Base-by-base conservation (phyloP, 164 flowering plant genomes). In the Aristolochia fimbriata region DNA sequence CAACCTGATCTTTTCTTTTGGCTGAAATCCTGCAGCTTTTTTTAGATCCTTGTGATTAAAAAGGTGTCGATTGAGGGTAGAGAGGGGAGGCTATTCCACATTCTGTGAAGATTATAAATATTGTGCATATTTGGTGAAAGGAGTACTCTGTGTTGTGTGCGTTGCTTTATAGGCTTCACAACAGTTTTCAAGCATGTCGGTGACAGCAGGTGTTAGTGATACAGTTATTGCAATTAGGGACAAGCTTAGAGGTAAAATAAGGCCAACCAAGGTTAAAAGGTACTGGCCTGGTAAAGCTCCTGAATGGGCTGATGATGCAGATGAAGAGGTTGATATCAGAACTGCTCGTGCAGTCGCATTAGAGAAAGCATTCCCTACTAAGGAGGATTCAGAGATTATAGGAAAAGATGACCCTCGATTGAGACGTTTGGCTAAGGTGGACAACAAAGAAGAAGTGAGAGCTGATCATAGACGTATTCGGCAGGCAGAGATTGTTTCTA, bases 211-310 rank as follows among this genome's bases (percentile, higher is more conserved):
- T 37, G 98, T 88, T 23, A 87, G 87, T 50, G 92, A 91, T 68
- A 71, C 84, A 2, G 59, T 83, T 5, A 79, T 83, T 16, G 82
- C 95, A 0, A 65, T 88, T 57, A 78, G 95, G 72, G 98, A 85
- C 50, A 88, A 91, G 71, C 91, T 91, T 24, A 78, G 85, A 61
- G 96, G 98, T n/a, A 87, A 81, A 70, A 88, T 91, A 45, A 91
- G 91, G 20, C 91, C 85, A 55, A 91, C 98, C 0, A 86, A 88
- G 65, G 98, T 91, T 6, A 87, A 85, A 50, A 66, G 98, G 54
- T 91, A 91, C 51, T 91, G 96, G 98, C 96, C 98, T 31, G 98
- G 98, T 10, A 91, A 87, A 72, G 98, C 92, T 0, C 98, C 98
- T 1, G 96, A 88, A 71, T 91, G 96, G 96, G 95, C 92, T 3